These are phyloP conservation scores for Thraustochytrium striatum DNA, from an alignment of 352 stramenopile genomes.

Conservation along the genomic window DNA sequence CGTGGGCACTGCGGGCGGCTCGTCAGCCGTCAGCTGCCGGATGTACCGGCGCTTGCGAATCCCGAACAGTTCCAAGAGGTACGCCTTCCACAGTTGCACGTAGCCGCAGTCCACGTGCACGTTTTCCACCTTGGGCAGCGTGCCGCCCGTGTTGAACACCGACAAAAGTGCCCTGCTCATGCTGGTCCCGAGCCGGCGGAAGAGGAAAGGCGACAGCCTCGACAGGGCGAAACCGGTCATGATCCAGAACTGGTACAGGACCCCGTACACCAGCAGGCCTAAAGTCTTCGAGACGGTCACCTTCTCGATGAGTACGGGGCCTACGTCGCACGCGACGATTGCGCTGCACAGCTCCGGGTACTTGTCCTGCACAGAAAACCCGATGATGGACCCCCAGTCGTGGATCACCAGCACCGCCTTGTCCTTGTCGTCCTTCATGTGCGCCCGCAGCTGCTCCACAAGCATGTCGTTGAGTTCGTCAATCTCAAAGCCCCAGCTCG, in stretches of 20 bases:
- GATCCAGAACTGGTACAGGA: not conserved
- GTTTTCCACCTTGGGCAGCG: not conserved
- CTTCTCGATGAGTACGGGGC: not conserved
- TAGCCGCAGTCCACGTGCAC: not conserved
- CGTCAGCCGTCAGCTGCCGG: not conserved
- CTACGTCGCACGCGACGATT: constrained; percentile 25
- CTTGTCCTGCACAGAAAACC: not conserved
- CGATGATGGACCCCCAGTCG: constrained; percentile 31
- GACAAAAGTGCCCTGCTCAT: too few species aligned
- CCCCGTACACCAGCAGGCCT: not conserved
- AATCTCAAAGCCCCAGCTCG: not conserved
- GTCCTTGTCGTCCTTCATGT: not conserved
- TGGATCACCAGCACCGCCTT: constrained; percentile 4
- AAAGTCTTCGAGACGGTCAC: not conserved
- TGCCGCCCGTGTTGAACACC: too few species aligned
- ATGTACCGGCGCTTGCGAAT: not conserved
- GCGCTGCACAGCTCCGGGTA: constrained; percentile 15
- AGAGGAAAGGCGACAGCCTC: not conserved
- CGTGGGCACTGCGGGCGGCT: not conserved
- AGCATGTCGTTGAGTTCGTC: constrained; percentile 28
- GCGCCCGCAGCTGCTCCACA: not conserved
- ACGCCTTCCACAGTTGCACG: not conserved
- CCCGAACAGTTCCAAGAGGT: not conserved
- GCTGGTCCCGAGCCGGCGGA: not conserved
- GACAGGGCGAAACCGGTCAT: not conserved